phyloP scores from a whole-genome alignment of 2,329 filamentous ascomycete species.

The Neurospora crassa region DNA sequence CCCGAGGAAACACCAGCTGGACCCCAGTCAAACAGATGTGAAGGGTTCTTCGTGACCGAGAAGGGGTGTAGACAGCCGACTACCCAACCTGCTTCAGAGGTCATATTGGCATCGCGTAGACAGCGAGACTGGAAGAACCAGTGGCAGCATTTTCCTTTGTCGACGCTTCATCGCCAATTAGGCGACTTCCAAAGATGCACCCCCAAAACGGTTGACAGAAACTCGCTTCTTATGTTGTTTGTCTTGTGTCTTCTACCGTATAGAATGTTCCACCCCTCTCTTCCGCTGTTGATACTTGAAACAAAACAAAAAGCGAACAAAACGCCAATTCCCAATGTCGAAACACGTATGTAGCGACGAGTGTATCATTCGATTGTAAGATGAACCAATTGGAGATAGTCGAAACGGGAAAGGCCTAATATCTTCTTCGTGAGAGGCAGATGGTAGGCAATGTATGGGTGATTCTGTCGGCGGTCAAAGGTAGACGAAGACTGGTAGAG shows the following conservation, averaged over 20 bases:
- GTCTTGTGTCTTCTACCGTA: not conserved
- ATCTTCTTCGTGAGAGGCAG: not conserved
- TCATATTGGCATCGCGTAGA: conserved; percentile 15
- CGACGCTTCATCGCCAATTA: conserved; percentile 17
- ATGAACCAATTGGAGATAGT: not conserved
- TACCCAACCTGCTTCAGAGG: not conserved
- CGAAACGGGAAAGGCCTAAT: not conserved
- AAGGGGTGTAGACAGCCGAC: not conserved
- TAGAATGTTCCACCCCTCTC: not conserved
- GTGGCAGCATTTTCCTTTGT: conserved; percentile 5
- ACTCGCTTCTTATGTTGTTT: not conserved
- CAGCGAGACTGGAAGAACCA: conserved; percentile 2
- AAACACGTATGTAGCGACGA: not conserved
- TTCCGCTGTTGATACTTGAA: not conserved
- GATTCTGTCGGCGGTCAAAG: not conserved
- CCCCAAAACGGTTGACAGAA: not conserved
- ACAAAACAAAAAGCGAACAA: not conserved
- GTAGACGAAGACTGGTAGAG: not conserved
- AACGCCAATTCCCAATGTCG: not conserved
- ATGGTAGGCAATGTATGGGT: not conserved
- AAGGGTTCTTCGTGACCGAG: not conserved
- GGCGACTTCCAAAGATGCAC: not conserved
- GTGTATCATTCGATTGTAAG: not conserved
- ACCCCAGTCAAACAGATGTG: not conserved
- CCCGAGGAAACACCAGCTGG: not conserved